These are phyloP conservation scores for Hymenoscyphus fraxineus DNA, from an alignment of 2,329 filamentous ascomycete genomes.

Conservation along the genomic window DNA sequence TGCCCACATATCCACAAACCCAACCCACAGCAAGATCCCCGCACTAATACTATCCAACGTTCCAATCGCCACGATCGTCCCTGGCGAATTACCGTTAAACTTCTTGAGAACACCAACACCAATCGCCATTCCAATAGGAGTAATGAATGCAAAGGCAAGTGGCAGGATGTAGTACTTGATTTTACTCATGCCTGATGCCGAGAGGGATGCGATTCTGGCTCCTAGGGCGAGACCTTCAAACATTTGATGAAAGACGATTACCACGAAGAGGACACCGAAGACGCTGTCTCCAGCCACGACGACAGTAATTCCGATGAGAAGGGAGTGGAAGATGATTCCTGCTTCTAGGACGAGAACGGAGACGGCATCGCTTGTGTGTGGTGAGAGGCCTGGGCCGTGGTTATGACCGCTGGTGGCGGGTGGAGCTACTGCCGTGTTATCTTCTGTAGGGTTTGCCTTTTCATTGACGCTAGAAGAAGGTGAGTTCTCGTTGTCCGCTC, in stretches of 20 bases:
- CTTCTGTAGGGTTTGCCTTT: neutral
- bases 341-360: slow-evolving; percentile 66
- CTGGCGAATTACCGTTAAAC: slow-evolving; percentile 70
- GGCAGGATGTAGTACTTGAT: slow-evolving; percentile 20
- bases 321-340: slow-evolving; percentile 66
- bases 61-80: slow-evolving; percentile 67
- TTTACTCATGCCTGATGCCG: neutral
- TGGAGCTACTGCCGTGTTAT: neutral
- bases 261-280: slow-evolving; percentile 56
- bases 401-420: neutral
- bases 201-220: slow-evolving; percentile 58
- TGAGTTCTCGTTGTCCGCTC: neutral
- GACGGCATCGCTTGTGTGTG: neutral
- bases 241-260: slow-evolving; percentile 75
- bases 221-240: slow-evolving; percentile 75
- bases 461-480: neutral
- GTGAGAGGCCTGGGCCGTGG: slow-evolving; percentile 22
- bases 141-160: slow-evolving; percentile 55
- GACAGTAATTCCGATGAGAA: slow-evolving; percentile 34
- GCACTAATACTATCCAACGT: slow-evolving; percentile 71
- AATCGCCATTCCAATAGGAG: slow-evolving; percentile 76
- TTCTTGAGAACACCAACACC: slow-evolving; percentile 66
- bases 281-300: slow-evolving; percentile 56
- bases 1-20: slow-evolving; percentile 76
- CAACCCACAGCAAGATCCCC: slow-evolving; percentile 76